Base-by-base conservation (phyloP, 2,329 filamentous ascomycete species). In the Fusarium protoensiforme region DNA sequence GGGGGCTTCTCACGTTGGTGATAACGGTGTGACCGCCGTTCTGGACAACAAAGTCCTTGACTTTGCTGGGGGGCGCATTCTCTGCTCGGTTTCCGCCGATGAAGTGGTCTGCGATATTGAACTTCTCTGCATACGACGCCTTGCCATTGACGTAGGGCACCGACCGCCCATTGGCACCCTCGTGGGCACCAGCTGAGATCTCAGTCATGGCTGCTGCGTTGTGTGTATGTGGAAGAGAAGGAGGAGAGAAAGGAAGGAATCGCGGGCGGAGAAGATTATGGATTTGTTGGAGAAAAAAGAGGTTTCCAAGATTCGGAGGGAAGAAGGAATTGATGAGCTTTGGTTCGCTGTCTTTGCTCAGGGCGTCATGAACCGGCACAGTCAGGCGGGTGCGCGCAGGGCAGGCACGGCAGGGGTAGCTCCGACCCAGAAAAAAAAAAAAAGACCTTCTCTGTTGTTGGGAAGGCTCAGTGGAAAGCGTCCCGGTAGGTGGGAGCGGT, bases 1-100 rank as follows among this genome's bases (percentile, higher is more conserved):
- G 35, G 29, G 13, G 24, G 13, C 14, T 53, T 84, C 94, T 88
- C 85, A 98, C 96, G 83, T 95, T 98, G 80, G 94, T 98, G 82
- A 99, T 99, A 83, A 98, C 96, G 22, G 96, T 98, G 88, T 99
- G 96, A 70, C 96, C 96, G 80, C 95, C 94, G 84, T 97, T 89
- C 69, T 89, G 88, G 61, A 93, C 91, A 56, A 99, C 96, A 85
- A 98, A 99, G 84, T 99, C 96, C 89, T 98, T 98, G 72, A 99
- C 94, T 80, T 92, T 93, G 83, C 95, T 93, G 39, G 95, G 90
- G 51, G 93, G 85, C 59, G 96, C 96, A 81, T 93, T 93, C 74
- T 91, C 91, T 73, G 99, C 85, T 81, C 92, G 90, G 87, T 98
- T 98, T 74, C 96, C 96, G 79, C 96, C 96, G 83, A 98, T 97